Evolutionary conservation across 495 filamentous ascomycete species (phyloP), one percentile per base, ranked within the genome.

Genomic region (Articulospora tetracladia): DNA sequence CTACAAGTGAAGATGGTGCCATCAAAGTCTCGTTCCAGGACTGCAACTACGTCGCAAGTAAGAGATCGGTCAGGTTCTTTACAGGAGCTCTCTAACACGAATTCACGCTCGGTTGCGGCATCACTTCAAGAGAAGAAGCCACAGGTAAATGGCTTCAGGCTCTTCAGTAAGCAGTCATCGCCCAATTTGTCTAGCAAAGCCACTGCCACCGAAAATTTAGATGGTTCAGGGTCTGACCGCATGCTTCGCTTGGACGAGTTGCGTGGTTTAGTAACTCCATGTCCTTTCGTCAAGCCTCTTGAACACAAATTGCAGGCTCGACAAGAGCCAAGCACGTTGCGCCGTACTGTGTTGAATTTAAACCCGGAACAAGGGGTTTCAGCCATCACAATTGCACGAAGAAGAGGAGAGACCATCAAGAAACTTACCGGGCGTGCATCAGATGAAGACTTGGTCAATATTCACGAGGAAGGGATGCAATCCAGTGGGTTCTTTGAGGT

Each of bases 221-320:
- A 13, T 32, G 4, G 4, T 13, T 32, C 30, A n/a, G n/a, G n/a
- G n/a, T n/a, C n/a, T 13, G 30, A 13, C 30, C 6, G 13, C 4
- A 32, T 32, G 30, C 6, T 32, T 13, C 4, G 30, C 3, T 19
- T 44, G 3, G 39, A 44, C 3, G 8, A 15, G n/a, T n/a, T 44
- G 39, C 39, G 39, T 19, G 17, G 17, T 17, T 3, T 15, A 4
- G 25, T 50, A 11, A 24, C 6, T 4, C 46, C 56, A 8, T 59
- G 56, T 41, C 56, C 57, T 10, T 60, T 46, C 28, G 52, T 60
- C 34, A 39, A 32, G 23, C 57, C 57, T n/a, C 23, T 53, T 15
- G 49, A 53, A 15, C 48, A 53, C 34, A 60, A 60, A 22, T 30
- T 60, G 36, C 22, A 28, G 8, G 49, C 57, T 20, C 57, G 57